A percentile compares a stretch with the other conserved stretches of the same genome.
phyloP scores from a whole-genome alignment of 495 filamentous ascomycete genomes.

The Apiosordaria backusii region DNA sequence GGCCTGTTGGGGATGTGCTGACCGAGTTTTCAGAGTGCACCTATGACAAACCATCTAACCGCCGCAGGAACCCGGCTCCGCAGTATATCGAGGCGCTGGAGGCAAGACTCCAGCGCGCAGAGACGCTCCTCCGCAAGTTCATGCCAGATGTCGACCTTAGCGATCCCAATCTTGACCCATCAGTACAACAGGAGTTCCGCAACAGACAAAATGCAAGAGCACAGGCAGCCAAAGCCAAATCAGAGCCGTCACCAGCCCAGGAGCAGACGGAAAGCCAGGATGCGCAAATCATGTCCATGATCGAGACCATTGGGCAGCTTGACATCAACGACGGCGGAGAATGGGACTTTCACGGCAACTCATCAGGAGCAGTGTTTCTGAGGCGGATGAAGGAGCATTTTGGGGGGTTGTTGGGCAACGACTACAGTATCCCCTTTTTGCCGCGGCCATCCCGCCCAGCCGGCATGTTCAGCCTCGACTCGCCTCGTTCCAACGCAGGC shows the following conservation, averaged over 20 bases:
- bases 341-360: constrained; percentile 93
- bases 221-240: constrained; percentile 33
- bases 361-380: constrained; percentile 85
- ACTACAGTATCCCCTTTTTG: constrained; percentile 47
- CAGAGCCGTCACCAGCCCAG: constrained; percentile 21
- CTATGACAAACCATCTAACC: constrained; percentile 96
- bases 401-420: constrained; percentile 55
- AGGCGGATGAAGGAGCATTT: constrained; percentile 82
- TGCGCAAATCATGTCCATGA: constrained; percentile 88
- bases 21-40: constrained; percentile 71
- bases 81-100: constrained; percentile 94
- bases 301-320: constrained; percentile 80
- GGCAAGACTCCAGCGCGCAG: constrained; percentile 75
- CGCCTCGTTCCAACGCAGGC: constrained; percentile 59
- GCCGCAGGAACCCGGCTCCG: constrained; percentile 88
- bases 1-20: constrained; percentile 26
- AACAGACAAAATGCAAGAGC: constrained; percentile 44
- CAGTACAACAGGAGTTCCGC: constrained; percentile 56
- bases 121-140: constrained; percentile 72
- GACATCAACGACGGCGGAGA: constrained; percentile 89
- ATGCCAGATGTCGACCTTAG: constrained; percentile 82
- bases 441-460: constrained; percentile 39
- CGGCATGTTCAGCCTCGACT: constrained; percentile 55
- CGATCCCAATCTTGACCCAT: constrained; percentile 73
- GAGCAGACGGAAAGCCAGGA: constrained; percentile 52